These are phyloP conservation scores for Geranomyces michiganensis DNA, from an alignment of 192 early-diverging fungal species.

Conservation along the genomic window DNA sequence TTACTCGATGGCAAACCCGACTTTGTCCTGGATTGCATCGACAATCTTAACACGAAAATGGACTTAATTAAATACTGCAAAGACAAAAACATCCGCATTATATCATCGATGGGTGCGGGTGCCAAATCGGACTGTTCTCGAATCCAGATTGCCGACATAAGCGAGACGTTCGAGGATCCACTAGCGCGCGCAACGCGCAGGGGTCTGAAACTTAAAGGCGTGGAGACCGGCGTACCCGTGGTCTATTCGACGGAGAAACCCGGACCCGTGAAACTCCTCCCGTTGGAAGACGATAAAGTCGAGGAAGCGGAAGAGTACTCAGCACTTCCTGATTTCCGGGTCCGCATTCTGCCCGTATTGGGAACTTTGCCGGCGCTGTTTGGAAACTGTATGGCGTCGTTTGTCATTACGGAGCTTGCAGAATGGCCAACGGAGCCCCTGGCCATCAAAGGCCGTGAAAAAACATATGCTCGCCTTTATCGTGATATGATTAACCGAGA, in stretches of 20 bases:
- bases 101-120: conserved; percentile 97
- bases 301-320: conserved; percentile 87
- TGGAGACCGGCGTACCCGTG: conserved; percentile 83
- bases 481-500: conserved; percentile 63
- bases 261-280: conserved; percentile 84
- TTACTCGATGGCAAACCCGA: conserved; percentile 68
- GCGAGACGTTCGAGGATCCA: conserved; percentile 92
- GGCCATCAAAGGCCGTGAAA: conserved; percentile 60
- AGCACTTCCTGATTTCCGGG: conserved; percentile 90
- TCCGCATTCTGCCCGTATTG: conserved; percentile 56
- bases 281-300: conserved; percentile 81
- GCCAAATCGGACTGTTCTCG: conserved; percentile 95
- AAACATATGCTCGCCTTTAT: conserved; percentile 72
- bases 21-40: conserved; percentile 78
- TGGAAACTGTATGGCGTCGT: conserved; percentile 88
- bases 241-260: conserved; percentile 97
- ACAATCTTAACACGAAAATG: conserved; percentile 94
- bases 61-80: conserved; percentile 87
- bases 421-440: conserved; percentile 46
- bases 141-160: conserved; percentile 95
- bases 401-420: conserved; percentile 68
- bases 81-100: conserved; percentile 71
- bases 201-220: conserved; percentile 68
- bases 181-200: conserved; percentile 84
- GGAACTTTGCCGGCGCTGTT: conserved; percentile 95